These are phyloP conservation scores for Monilinia aucupariae DNA, from an alignment of 2,329 filamentous ascomycete species.

Conservation along the genomic window DNA sequence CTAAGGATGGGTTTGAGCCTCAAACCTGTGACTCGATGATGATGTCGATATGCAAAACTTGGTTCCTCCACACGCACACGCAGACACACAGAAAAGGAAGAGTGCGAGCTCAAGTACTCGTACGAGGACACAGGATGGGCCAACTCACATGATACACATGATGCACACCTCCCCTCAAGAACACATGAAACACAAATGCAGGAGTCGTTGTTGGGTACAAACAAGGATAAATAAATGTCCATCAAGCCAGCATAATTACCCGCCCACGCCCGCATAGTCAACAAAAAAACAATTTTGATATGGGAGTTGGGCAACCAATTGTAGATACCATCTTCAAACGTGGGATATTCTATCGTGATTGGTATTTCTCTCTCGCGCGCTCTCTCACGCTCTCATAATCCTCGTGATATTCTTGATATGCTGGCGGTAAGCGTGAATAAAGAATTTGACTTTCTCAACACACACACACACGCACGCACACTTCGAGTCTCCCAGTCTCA, in stretches of 20 bases:
- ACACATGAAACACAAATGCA: slow-evolving; percentile 2
- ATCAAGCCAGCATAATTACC: too few relatives aligned
- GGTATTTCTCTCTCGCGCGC: neutral
- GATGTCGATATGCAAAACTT: neutral
- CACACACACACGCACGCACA: too few relatives aligned
- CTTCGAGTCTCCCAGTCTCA: neutral
- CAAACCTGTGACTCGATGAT: neutral
- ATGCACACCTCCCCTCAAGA: neutral
- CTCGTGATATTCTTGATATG: neutral
- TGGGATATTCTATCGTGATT: neutral
- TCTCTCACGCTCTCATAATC: too few relatives aligned
- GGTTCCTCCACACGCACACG: too few relatives aligned
- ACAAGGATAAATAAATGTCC: slow-evolving; percentile 1
- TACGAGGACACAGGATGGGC: too few relatives aligned
- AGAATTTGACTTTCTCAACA: neutral
- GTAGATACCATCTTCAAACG: neutral
- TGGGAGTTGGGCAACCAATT: neutral
- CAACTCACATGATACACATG: slow-evolving; percentile 9
- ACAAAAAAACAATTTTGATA: too few relatives aligned
- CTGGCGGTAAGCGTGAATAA: neutral
- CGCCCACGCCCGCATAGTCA: too few relatives aligned
- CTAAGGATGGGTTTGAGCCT: neutral
- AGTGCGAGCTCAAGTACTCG: neutral
- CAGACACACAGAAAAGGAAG: neutral
- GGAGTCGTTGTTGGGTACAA: neutral